phyloP scores from a whole-genome alignment of 306 rosid genomes.

The Inga leiocalycina region DNA sequence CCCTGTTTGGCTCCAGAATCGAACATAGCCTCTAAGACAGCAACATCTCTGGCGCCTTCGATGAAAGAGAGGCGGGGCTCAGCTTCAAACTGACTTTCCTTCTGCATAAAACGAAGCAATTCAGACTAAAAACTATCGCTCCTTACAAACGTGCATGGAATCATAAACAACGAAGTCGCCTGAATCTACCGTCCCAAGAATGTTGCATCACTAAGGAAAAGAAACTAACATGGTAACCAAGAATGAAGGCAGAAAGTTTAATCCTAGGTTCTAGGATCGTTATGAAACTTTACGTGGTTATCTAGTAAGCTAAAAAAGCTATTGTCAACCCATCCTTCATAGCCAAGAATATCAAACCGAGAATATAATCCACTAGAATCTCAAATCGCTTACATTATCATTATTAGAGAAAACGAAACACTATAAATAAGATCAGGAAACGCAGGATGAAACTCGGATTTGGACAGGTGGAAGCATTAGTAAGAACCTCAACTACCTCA shows the following conservation, averaged over 20 bases:
- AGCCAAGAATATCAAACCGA: background rate
- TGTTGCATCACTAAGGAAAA: slow-evolving; percentile 30
- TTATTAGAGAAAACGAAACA: background rate
- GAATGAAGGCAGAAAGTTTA: background rate
- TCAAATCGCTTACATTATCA: background rate
- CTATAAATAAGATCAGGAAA: background rate
- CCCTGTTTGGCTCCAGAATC: slow-evolving; percentile 86
- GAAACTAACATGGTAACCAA: slow-evolving; percentile 8
- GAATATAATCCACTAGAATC: background rate
- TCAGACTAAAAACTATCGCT: slow-evolving; percentile 23
- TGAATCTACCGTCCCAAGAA: slow-evolving; percentile 19
- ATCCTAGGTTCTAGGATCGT: background rate
- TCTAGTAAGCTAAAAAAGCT: background rate
- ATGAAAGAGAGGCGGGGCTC: slow-evolving; percentile 78
- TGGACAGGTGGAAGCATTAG: slow-evolving; percentile 25
- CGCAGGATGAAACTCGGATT: slow-evolving; percentile 5
- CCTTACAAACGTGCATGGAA: background rate
- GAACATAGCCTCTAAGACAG: slow-evolving; percentile 90
- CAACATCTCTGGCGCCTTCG: slow-evolving; percentile 96
- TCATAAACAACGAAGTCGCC: slow-evolving; percentile 3
- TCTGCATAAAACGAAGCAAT: slow-evolving; percentile 43
- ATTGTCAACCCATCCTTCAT: background rate
- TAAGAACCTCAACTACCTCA: slow-evolving; percentile 51
- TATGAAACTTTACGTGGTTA: background rate
- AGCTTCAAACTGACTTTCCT: slow-evolving; percentile 51